Base-by-base conservation (phyloP, 805 yeast species). In the Lipomyces starkeyi region DNA sequence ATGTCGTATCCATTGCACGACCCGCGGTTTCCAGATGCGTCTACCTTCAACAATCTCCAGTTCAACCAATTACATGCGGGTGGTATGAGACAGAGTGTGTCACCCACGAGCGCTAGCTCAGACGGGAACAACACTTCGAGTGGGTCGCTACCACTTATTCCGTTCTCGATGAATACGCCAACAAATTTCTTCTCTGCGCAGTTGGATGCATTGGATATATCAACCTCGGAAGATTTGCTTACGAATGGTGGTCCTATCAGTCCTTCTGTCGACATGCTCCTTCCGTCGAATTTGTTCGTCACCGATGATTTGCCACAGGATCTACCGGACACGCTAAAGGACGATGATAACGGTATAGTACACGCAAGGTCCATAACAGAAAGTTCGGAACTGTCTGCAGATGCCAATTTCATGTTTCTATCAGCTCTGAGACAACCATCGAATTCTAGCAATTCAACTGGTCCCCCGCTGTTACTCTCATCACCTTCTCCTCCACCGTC, bases 241-340 rank as follows among this genome's bases (percentile, higher is more conserved):
- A 17, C 63, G 17, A 65, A 68, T 5, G 78, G 73, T 13, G 78
- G 74, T 5, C 77, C 77, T 8, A 57, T 76, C 52, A 80, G 78
- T 27, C 82, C 80, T 7, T 73, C 79, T 22, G 77, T 79, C 43
- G 78, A 79, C 62, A 75, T 76, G 64, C 74, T 80, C 11, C 67
- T 81, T 20, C 84, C 83, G 2, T 74, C 82, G 2, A 73, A 79
- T 61, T 65, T 81, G 58, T 75, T 77, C 60, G 74, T 63, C 35
- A 64, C 66, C 40, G 72, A 69, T 58, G 71, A 68, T 34, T n/a
- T 61, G 34, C 49, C 66, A 34, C 55, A 37, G 35, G 64, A 62
- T 13, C 4, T 49, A 5, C 47, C 17, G 13, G 20, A 40, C 25
- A n/a, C 43, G 14, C 6, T 17, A 32, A 8, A 13, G 14, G 55